Evolutionary conservation across 139 green algal species (phyloP), one percentile per base, ranked within the genome.

Genomic region (Micractinium sp.): DNA sequence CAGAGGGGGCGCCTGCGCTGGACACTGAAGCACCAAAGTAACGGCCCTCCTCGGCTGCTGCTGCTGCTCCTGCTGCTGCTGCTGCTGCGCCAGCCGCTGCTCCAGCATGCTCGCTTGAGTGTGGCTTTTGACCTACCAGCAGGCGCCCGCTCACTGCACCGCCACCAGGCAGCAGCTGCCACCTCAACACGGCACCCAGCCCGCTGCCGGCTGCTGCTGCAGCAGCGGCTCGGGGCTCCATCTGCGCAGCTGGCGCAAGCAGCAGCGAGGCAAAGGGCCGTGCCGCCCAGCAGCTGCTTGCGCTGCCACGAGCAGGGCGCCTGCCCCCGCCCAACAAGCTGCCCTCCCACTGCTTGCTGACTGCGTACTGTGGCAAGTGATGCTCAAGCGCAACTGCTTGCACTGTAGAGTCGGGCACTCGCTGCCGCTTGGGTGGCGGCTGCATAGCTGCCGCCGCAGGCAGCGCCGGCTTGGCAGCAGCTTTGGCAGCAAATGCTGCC

Each of bases 251-350:
- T 56, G 85, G 85, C 7, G 41, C 71, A 41, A 88, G 71, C 71
- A 88, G 85, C 47, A 83, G 71, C 29, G 85, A 88, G 20, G 39
- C 0, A 38, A 88, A 82, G 31, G 85, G 85, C 5, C 73, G 67
- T 4, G 13, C 35, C 33, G 82, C 63, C 36, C 63, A 19, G 36
- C 31, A 35, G 47, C 25, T 29, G 63, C 36, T 39, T 1, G 82
- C 36, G 36, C 25, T 29, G 74, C 77, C 38, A 4, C 16, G n/a
- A 53, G 15, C 74, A 80, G 33, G 15, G 33, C 14, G 0, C 12
- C 78, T 39, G 41, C 41, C 29, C 33, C 81, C 35, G 66, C 67
- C 66, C 63, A 86, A 39, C 79, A 56, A 33, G 18, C 61, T 35
- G 67, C 29, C 27, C 13, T 29, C 76, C 22, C 39, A 87, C 38